phyloP scores from a whole-genome alignment of 176 grass and related monocot genomes.

The Oryza glumipatula region DNA sequence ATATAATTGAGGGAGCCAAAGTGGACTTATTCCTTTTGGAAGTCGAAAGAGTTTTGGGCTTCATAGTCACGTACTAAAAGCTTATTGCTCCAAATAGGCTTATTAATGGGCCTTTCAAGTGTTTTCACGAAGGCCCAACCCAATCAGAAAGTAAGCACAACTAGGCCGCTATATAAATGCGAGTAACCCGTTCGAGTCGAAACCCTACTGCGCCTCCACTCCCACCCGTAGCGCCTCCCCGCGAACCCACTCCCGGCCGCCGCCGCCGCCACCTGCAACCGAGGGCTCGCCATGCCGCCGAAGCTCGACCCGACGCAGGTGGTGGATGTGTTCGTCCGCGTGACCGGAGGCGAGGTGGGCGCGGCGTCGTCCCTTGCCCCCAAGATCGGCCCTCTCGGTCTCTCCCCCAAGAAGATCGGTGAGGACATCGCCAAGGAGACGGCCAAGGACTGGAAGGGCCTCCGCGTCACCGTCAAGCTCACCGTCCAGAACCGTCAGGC shows the following conservation, averaged over 20 bases:
- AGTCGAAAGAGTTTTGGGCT: no score
- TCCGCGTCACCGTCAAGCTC: conserved; percentile 94
- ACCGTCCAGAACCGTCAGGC: conserved; percentile 94
- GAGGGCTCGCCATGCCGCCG: conserved; percentile 62
- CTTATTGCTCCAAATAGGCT: neutral
- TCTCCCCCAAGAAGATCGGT: conserved; percentile 97
- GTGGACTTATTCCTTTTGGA: no score
- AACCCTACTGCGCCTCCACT: conserved; percentile 41
- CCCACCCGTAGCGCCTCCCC: neutral
- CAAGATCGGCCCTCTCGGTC: conserved; percentile 91
- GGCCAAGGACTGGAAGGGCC: conserved; percentile 94
- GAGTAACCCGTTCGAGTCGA: neutral
- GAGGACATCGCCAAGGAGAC: conserved; percentile 99
- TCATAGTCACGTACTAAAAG: no score
- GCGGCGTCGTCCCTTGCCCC: conserved; percentile 85
- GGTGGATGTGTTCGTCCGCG: conserved; percentile 89
- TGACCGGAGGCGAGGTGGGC: conserved; percentile 90
- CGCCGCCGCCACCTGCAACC: neutral
- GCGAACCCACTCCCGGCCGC: neutral
- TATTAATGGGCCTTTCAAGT: neutral
- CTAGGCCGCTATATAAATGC: conserved; percentile 11
- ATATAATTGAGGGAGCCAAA: no score
- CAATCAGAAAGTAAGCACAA: neutral
- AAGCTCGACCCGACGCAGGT: conserved; percentile 85
- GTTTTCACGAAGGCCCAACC: neutral